phyloP scores from a whole-genome alignment of 768 basidiomycete species.

The Suillus discolor region DNA sequence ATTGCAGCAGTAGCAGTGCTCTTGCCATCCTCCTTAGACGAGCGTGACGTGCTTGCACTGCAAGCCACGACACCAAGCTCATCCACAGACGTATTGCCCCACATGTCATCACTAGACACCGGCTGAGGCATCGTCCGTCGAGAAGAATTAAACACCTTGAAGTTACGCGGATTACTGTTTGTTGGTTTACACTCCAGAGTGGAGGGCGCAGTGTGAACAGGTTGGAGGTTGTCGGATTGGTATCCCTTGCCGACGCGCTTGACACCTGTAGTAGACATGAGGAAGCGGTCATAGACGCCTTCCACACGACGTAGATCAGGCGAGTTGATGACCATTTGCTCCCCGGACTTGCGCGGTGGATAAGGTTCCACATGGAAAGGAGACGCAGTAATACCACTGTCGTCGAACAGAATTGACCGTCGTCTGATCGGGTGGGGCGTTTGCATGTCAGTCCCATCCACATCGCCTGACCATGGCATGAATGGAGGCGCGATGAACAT shows the following conservation, averaged over 20 bases:
- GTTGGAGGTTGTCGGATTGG: slow-evolving; percentile 64
- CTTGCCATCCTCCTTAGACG: slow-evolving; percentile 46
- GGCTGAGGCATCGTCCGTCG: slow-evolving; percentile 70
- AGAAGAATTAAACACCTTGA: slow-evolving; percentile 32
- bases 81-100: slow-evolving; percentile 55
- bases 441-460: slow-evolving; percentile 26
- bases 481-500: slow-evolving; percentile 63
- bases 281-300: slow-evolving; percentile 78
- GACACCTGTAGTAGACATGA: slow-evolving; percentile 81
- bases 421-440: slow-evolving; percentile 20
- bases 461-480: slow-evolving; percentile 38
- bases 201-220: slow-evolving; percentile 37
- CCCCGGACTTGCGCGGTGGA: slow-evolving; percentile 47
- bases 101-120: slow-evolving; percentile 64
- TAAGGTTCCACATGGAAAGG: slow-evolving; percentile 69
- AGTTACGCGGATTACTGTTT: slow-evolving; percentile 22
- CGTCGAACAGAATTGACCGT: slow-evolving; percentile 30
- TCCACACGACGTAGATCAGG: slow-evolving; percentile 65
- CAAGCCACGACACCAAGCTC: slow-evolving; percentile 62
- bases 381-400: slow-evolving; percentile 58
- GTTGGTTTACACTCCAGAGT: slow-evolving; percentile 22
- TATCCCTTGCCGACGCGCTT: slow-evolving; percentile 82
- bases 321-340: slow-evolving; percentile 46
- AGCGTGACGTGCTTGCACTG: slow-evolving; percentile 30
- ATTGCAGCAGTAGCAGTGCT: slow-evolving; percentile 54